Conservation (phyloP, 495 filamentous ascomycete genomes). For the Aspergillus sclerotiicarbonarius region DNA sequence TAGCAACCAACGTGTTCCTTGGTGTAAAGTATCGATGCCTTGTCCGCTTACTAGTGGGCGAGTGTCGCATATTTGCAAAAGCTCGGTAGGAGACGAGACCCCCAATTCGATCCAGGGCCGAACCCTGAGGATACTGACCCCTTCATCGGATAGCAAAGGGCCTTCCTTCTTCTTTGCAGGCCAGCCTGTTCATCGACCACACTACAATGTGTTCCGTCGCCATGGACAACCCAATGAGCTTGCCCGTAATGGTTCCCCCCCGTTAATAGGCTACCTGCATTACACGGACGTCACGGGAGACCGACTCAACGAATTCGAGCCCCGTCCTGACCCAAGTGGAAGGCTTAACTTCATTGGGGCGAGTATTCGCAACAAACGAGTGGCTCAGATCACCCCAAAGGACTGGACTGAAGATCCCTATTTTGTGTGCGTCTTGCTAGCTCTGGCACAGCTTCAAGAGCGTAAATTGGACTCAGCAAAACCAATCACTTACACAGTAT, state of each 20-base stretch:
- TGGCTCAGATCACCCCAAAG: constrained; percentile 9
- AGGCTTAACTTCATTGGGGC: neutral
- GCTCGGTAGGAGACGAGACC: neutral
- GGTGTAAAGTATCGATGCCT: constrained; percentile 5
- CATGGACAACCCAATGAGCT: neutral
- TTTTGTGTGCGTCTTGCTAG: constrained; percentile 21
- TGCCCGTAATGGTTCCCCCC: neutral
- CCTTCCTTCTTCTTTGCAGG: constrained; percentile 17
- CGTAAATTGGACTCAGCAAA: neutral
- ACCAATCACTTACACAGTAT: constrained; percentile 16
- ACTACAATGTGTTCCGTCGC: constrained; percentile 18
- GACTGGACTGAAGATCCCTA: constrained; percentile 26
- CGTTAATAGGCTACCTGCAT: constrained; percentile 18
- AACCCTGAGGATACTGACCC: constrained; percentile 1
- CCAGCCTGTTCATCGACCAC: constrained; percentile 14
- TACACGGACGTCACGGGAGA: constrained; percentile 9
- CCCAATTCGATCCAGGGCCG: neutral
- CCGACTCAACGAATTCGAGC: neutral
- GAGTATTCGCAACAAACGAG: constrained; percentile 6
- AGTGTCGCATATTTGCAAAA: constrained; percentile 5
- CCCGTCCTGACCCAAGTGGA: neutral
- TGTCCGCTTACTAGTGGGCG: constrained; percentile 9
- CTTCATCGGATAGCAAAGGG: constrained; percentile 14
- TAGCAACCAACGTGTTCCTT: neutral
- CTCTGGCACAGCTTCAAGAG: constrained; percentile 24